Conservation (phyloP, 2,329 filamentous ascomycete species). For the Aspergillus latus region DNA sequence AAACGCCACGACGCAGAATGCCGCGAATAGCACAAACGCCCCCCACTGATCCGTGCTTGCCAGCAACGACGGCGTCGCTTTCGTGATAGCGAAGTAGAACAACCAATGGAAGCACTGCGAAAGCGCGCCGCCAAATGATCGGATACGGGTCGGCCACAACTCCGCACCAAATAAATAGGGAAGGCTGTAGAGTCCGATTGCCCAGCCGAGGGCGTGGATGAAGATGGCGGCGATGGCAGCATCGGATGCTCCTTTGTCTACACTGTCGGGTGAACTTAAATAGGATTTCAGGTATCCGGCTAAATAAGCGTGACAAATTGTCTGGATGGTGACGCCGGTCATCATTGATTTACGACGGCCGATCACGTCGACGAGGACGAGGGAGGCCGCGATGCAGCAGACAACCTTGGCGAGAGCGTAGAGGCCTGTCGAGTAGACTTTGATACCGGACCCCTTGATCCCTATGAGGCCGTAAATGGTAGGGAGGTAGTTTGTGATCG, state of each 20-base stretch:
- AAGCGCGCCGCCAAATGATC: conserved; percentile 45
- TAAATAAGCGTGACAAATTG: conserved; percentile 43
- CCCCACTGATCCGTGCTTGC: conserved; percentile 1
- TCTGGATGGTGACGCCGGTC: conserved; percentile 38
- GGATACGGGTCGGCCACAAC: conserved; percentile 48
- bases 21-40: conserved; percentile 14
- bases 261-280: conserved; percentile 10
- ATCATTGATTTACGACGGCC: conserved; percentile 43
- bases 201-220: conserved; percentile 48
- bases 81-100: conserved; percentile 43
- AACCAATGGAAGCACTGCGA: conserved; percentile 45
- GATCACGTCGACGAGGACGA: conserved; percentile 48
- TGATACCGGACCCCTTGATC: conserved; percentile 1
- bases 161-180: conserved; percentile 49
- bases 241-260: conserved; percentile 17
- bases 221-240: conserved; percentile 48
- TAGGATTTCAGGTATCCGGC: conserved; percentile 18
- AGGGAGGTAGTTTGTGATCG: conserved; percentile 25
- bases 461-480: not conserved
- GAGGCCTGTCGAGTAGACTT: conserved; percentile 43
- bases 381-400: conserved; percentile 41
- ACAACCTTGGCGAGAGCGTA: conserved; percentile 47
- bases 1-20: conserved; percentile 7
- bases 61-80: conserved; percentile 35
- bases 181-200: conserved; percentile 36